Evolutionary conservation across 1,139 yeast genomes (phyloP), one percentile per base, ranked within the genome.

Genomic region (Candida sanyaensis): DNA sequence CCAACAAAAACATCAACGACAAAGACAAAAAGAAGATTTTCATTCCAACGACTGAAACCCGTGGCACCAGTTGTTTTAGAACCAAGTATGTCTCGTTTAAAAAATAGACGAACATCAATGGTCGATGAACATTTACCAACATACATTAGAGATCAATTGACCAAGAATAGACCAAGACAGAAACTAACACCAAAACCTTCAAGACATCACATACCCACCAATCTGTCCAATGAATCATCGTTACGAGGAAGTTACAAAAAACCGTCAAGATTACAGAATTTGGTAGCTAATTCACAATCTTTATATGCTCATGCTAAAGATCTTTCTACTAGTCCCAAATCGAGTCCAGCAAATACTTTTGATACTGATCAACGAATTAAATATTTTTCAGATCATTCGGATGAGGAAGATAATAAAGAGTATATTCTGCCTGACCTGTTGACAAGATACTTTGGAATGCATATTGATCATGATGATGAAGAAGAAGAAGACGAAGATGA

Each of bases 341-440:
- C 42, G 32, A 39, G 43, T 4, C 47, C 52, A 2, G 48, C 50
- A 24, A 49, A 52, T 34, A 43, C 55, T 6, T 53, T 57, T n/a
- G 55, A 50, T 13, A 49, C 53, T 4, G 54, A 48, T 26, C 47
- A 44, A 37, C 43, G 47, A 34, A 29, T 50, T 13, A 53, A 47
- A 27, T 50, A 51, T 21, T 55, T 54, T 27, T 54, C 61, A n/a
- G 64, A 59, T 13, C 60, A 41, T 11, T 27, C 39, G 6, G 44
- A 59, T n/a, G 69, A 62, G 2, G 69, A 64, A 10, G 59, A 58
- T 29, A 75, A 73, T 42, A 65, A 62, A 46, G 78, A 73, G 50
- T 73, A 74, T 50, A 66, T 73, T 26, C 76, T 69, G 75, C 78
- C 79, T 2, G 65, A 64, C 40, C 73, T 69, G 73, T 57, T 73